A percentile compares a stretch with the other conserved stretches of the same genome.
Evolutionary conservation across 2,329 filamentous ascomycete species (phyloP).

Genomic region (Exophiala lecanii-corni): DNA sequence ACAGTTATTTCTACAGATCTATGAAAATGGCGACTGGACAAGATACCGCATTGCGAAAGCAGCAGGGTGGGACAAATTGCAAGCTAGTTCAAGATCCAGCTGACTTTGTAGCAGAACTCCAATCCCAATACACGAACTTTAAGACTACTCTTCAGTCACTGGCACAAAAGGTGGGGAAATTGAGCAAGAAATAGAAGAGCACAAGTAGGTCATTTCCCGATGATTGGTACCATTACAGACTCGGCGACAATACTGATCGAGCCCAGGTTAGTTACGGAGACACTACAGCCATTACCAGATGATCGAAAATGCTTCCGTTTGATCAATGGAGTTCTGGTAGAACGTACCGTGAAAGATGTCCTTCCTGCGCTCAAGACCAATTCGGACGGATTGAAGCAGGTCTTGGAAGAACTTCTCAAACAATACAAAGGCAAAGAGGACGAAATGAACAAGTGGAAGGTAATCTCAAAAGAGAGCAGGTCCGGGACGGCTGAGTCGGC

Average conservation of each 20-base stretch:
- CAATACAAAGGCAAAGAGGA: conserved; percentile 93
- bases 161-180: conserved; percentile 97
- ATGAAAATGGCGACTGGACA: conserved; percentile 25
- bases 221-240: neutral
- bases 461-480: conserved; percentile 40
- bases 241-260: neutral
- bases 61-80: conserved; percentile 46
- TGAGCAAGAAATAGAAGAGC: conserved; percentile 94
- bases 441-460: conserved; percentile 98
- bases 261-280: conserved; percentile 78
- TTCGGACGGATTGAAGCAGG: conserved; percentile 87
- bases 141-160: conserved; percentile 79
- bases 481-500: neutral
- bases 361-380: conserved; percentile 89
- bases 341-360: conserved; percentile 89
- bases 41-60: conserved; percentile 33
- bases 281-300: conserved; percentile 71
- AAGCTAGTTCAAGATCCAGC: too few species aligned
- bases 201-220: conserved; percentile 91
- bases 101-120: conserved; percentile 48
- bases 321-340: conserved; percentile 94
- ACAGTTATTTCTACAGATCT: too few species aligned
- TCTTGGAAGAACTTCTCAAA: conserved; percentile 89
- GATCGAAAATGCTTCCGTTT: conserved; percentile 98
- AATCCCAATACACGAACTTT: conserved; percentile 50